Evolutionary conservation across 768 basidiomycete genomes (phyloP).

Genomic region (Suillus cothurnatus): DNA sequence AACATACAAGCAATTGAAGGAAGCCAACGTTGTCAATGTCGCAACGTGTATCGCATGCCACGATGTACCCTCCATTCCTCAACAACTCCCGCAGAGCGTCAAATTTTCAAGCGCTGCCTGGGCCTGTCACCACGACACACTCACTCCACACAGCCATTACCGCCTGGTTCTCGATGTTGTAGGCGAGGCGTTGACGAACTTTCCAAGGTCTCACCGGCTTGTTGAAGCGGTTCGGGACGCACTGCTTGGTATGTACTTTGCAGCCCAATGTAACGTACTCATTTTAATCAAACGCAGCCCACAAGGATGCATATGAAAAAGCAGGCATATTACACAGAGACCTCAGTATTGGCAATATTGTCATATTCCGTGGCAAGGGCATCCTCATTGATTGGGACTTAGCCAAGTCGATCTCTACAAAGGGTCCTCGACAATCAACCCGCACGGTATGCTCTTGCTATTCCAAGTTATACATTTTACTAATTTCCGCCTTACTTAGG

Average conservation of each 20-base stretch:
- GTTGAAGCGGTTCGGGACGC: constrained; percentile 21
- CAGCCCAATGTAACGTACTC: neutral
- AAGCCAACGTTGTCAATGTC: neutral
- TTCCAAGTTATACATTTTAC: neutral
- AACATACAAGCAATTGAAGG: neutral
- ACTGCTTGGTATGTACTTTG: constrained; percentile 2
- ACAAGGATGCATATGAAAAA: constrained; percentile 20
- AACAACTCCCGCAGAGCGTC: neutral
- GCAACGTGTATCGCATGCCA: neutral
- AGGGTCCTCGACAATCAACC: constrained; percentile 4
- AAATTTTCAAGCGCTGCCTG: neutral
- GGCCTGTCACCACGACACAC: neutral
- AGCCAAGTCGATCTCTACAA: constrained; percentile 4
- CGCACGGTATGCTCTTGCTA: neutral
- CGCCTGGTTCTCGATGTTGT: neutral
- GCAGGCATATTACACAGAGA: constrained; percentile 27
- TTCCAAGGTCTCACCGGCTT: constrained; percentile 8
- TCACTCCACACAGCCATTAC: neutral
- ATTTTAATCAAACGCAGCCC: constrained; percentile 21
- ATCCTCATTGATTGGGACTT: constrained; percentile 33
- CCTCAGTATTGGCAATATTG: constrained; percentile 27
- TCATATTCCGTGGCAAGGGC: constrained; percentile 14
- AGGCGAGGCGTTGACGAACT: neutral
- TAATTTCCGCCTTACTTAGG: neutral
- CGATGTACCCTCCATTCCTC: neutral